Percentiles rank a stretch among this genome's conserved stretches.
Conservation (phyloP, 208 protist genomes). For the Leishmania major region DNA sequence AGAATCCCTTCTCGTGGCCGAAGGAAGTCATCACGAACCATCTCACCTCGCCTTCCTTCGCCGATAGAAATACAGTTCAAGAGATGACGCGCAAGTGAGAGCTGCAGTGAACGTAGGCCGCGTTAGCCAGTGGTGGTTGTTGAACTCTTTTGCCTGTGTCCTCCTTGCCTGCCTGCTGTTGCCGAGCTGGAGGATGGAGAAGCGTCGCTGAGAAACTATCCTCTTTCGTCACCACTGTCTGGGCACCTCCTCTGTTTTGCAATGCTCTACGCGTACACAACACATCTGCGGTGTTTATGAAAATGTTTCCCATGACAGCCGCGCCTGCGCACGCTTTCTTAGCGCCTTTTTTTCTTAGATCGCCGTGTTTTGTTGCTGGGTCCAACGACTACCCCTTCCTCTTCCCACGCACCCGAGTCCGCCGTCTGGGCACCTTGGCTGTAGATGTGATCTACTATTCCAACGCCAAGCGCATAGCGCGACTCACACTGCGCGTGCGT, state of each 20-base stretch:
- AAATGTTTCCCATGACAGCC: neutral
- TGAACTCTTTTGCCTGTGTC: neutral
- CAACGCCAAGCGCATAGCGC: neutral
- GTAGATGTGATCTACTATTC: neutral
- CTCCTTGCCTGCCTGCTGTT: neutral
- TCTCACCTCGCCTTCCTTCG: constrained; percentile 29
- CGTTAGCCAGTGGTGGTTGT: neutral
- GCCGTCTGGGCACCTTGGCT: neutral
- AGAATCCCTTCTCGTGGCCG: constrained; percentile 53
- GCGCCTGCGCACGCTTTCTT: neutral
- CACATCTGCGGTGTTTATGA: too few relatives aligned
- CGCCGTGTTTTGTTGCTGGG: neutral
- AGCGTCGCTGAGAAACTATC: neutral
- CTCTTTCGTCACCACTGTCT: neutral
- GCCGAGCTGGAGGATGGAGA: neutral
- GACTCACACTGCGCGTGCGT: neutral
- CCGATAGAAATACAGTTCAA: constrained; percentile 19
- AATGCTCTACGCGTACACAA: neutral
- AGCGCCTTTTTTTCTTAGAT: neutral
- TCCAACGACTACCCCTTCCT: neutral
- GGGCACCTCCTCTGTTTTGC: neutral
- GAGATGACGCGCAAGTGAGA: constrained; percentile 13
- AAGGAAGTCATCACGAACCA: constrained; percentile 42
- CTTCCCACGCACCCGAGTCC: too few relatives aligned
- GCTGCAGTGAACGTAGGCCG: neutral